Evolutionary conservation across 169 alveolate species (phyloP).

Genomic region (Eimeria tenella): DNA sequence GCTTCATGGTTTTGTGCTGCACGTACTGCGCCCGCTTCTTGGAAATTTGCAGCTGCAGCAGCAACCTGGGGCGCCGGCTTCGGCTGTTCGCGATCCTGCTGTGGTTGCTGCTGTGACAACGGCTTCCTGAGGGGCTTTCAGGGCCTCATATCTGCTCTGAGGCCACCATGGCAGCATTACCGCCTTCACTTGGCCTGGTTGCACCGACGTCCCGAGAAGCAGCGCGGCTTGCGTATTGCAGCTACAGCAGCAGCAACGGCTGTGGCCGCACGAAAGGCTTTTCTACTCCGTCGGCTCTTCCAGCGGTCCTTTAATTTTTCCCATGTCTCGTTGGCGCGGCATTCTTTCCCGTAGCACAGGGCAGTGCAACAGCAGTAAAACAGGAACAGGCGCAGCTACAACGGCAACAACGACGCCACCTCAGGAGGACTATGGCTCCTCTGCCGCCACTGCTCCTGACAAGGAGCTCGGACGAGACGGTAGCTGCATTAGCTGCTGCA

Average conservation of each 20-base stretch:
- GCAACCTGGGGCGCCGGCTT: background rate
- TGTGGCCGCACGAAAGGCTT: background rate
- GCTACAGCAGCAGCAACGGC: background rate
- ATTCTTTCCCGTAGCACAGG: conserved; percentile 46
- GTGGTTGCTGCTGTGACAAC: background rate
- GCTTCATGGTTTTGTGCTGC: background rate
- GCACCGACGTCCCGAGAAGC: background rate
- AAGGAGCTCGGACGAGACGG: background rate
- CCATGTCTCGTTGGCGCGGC: conserved; percentile 66
- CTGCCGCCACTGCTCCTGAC: background rate
- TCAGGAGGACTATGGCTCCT: background rate
- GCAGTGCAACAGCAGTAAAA: conserved; percentile 1
- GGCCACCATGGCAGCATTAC: background rate
- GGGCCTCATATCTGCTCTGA: background rate
- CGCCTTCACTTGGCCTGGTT: background rate
- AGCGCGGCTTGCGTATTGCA: background rate
- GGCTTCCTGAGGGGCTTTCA: background rate
- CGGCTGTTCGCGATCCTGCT: background rate
- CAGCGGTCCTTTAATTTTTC: background rate
- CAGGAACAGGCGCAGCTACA: background rate
- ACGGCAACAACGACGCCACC: background rate
- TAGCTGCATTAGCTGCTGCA: conserved; percentile 8
- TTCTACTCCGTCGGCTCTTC: background rate
- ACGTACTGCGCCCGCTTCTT: background rate
- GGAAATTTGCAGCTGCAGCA: background rate